Evolutionary conservation across 2,329 filamentous ascomycete genomes (phyloP), one percentile per base, ranked within the genome.

Genomic region (Fusarium sacchari): DNA sequence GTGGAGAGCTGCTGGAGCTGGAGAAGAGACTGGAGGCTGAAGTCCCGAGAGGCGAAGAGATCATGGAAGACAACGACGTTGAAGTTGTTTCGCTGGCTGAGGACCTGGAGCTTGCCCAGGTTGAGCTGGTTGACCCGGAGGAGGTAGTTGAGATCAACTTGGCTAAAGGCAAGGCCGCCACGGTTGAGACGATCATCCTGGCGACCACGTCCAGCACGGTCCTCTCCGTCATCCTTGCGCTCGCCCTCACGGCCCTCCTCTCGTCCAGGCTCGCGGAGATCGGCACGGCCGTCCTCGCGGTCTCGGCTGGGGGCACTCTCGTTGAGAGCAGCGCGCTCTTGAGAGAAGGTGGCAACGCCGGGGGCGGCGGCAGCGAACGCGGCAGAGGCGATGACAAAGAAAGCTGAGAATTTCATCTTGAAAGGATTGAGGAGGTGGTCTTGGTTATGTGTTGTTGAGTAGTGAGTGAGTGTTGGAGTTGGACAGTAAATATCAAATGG

Each of bases 341-440:
- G 47, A 5, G 43, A 46, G 36, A 59, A 50, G 3, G 46, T 80
- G 60, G 84, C 79, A 66, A 80, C 74, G 80, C 82, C 61, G 80
- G 86, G 86, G 55, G 84, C 84, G 57, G 86, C 86, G 60, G 78
- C 73, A 69, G 80, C 84, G 69, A 87, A 76, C 70, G 85, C 83
- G 73, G 85, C 85, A 61, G 87, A 81, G 65, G 81, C 81, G 78
- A 83, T 80, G 77, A 82, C 77, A 79, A 88, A 67, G 80, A 88
- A 76, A 71, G 82, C 82, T 58, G 83, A 79, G 80, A 82, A 80
- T 84, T 87, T 86, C 86, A 88, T 88, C 74, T 83, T 87, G 84
- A 79, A 63, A 72, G 18, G 69, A 24, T 57, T 34, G n/a, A 14
- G 26, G 30, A 44, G n/a, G 24, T 44, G 40, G n/a, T 30, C 36